phyloP scores from a whole-genome alignment of 2,329 filamentous ascomycete species.

The Penicillium crustosum region DNA sequence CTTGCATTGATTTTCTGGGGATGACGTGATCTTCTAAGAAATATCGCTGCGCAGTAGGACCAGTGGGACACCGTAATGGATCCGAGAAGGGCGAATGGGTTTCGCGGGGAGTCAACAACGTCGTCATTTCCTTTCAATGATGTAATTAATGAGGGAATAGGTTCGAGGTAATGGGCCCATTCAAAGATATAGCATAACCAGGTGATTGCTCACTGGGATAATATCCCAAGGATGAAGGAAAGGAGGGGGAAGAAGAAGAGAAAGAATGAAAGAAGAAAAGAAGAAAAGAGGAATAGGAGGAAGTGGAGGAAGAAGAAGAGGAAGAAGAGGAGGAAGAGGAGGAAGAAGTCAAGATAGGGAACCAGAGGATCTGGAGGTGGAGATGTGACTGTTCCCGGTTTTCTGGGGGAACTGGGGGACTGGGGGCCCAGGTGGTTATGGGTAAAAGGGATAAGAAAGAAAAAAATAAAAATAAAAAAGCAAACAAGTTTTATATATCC shows the following conservation, averaged over 20 bases:
- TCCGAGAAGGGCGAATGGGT: constrained; percentile 34
- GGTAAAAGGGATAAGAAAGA: background rate
- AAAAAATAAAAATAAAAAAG: background rate
- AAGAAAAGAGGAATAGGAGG: background rate
- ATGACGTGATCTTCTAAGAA: constrained; percentile 28
- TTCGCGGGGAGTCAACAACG: constrained; percentile 34
- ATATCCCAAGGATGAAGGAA: background rate
- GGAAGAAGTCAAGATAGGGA: background rate
- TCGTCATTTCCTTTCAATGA: constrained; percentile 33
- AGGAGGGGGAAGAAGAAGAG: background rate
- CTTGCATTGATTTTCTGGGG: constrained; percentile 29
- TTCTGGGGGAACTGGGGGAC: too few species aligned
- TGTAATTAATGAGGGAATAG: background rate
- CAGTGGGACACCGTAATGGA: constrained; percentile 30
- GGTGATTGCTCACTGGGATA: background rate
- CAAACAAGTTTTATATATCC: background rate
- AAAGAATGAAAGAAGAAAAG: background rate
- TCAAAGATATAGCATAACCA: constrained; percentile 1
- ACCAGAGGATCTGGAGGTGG: too few species aligned
- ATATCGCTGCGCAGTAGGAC: constrained; percentile 34
- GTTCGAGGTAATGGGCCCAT: background rate
- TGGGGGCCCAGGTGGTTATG: too few species aligned
- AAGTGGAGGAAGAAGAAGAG: background rate
- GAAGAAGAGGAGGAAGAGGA: background rate
- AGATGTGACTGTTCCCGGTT: too few species aligned